phyloP scores from a whole-genome alignment of 2,329 filamentous ascomycete genomes.

The Ophiostoma angusticollis region DNA sequence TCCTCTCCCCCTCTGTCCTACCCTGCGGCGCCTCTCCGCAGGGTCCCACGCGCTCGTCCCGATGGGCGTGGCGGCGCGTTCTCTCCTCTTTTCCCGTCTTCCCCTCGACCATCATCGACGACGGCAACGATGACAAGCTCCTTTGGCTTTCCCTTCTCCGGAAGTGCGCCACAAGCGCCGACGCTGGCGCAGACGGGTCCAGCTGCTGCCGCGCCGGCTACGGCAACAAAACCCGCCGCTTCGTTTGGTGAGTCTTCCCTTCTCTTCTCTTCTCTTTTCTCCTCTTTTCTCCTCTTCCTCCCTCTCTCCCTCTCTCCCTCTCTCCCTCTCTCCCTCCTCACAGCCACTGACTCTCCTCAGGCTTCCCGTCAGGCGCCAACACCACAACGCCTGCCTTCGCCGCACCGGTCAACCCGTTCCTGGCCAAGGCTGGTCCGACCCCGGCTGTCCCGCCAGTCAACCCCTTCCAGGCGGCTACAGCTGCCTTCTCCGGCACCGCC shows the following conservation, averaged over 20 bases:
- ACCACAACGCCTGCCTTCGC: not conserved
- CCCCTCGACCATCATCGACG: too few species aligned
- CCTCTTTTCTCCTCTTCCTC: not conserved
- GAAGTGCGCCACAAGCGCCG: constrained; percentile 6
- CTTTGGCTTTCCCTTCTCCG: constrained; percentile 7
- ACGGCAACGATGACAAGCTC: constrained; percentile 4
- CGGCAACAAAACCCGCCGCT: too few species aligned
- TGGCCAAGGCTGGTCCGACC: not conserved
- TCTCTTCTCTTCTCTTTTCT: not conserved
- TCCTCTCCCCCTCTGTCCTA: not conserved
- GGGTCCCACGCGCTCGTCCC: constrained; percentile 1
- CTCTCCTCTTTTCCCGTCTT: too few species aligned
- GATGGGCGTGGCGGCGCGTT: constrained; percentile 10
- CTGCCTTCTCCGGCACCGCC: too few species aligned
- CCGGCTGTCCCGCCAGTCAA: not conserved
- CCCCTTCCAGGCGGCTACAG: not conserved
- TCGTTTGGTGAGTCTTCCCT: not conserved
- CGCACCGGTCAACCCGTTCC: constrained; percentile 4
- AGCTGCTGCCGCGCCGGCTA: too few species aligned
- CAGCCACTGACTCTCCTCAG: not conserved
- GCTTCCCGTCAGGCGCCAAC: not conserved
- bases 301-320: not conserved
- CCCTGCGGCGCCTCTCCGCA: constrained; percentile 6
- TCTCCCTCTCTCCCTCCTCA: not conserved
- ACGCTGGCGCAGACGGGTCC: too few species aligned